Evolutionary conservation across 257 asterid genomes (phyloP).

Genomic region (Jaltomata sinuosa): DNA sequence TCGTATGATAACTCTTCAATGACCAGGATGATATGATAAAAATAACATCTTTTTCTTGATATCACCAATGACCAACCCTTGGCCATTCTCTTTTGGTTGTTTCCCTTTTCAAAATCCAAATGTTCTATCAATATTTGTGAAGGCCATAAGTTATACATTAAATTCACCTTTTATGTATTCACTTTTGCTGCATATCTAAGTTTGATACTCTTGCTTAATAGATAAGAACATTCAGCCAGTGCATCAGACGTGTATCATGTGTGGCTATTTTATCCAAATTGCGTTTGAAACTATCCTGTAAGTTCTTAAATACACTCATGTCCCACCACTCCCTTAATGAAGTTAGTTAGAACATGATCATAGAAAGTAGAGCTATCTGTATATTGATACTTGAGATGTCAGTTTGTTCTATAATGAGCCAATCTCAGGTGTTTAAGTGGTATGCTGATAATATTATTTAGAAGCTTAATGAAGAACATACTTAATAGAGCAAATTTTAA

Average conservation of each 20-base stretch:
- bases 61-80: neutral
- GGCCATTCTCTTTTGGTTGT: neutral
- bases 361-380: neutral
- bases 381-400: neutral
- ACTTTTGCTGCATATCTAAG: neutral
- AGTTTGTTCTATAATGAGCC: neutral
- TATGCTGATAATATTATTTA: neutral
- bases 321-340: neutral
- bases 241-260: neutral
- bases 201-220: neutral
- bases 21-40: neutral
- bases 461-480: neutral
- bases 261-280: neutral
- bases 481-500: neutral
- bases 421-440: neutral
- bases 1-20: neutral
- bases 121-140: neutral
- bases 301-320: neutral
- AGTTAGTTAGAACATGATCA: neutral
- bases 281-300: neutral
- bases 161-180: neutral
- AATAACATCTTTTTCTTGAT: neutral
- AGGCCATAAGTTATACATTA: neutral
- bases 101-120: neutral
- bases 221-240: neutral